Percentiles rank a stretch among this genome's conserved stretches.
These are phyloP conservation scores for Dothideomycetidae sp. DNA, from an alignment of 2,329 filamentous ascomycete genomes.

Conservation along the genomic window DNA sequence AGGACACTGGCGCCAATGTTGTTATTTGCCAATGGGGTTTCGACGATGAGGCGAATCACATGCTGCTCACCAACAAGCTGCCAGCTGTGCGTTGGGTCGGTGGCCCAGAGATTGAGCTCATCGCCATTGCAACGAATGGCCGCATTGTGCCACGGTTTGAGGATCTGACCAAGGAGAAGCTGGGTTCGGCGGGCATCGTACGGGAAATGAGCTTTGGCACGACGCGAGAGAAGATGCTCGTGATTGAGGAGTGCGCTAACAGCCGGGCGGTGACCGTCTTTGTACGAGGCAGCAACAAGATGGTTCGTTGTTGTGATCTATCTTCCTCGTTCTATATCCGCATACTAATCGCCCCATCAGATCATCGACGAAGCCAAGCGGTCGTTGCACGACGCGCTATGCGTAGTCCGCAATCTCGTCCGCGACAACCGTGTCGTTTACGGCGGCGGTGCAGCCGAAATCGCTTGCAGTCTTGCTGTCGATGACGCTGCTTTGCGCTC, in stretches of 20 bases:
- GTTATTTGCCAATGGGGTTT: conserved; percentile 99
- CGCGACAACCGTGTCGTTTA: conserved; percentile 95
- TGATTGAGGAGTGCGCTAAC: conserved; percentile 98
- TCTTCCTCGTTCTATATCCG: too few relatives aligned
- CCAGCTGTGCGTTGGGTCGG: conserved; percentile 97
- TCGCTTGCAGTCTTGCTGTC: conserved; percentile 90
- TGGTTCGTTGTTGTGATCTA: conserved; percentile 32
- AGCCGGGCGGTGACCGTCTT: conserved; percentile 92
- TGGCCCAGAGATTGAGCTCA: conserved; percentile 93
- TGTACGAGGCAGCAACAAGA: conserved; percentile 96
- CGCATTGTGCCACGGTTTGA: conserved; percentile 96
- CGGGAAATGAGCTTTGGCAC: conserved; percentile 94
- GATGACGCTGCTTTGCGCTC: conserved; percentile 85
- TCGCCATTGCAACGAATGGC: conserved; percentile 96
- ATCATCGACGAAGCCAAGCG: conserved; percentile 99
- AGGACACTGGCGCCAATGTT: conserved; percentile 90
- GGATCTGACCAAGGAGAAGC: conserved; percentile 79
- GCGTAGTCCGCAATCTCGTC: conserved; percentile 92
- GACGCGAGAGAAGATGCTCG: conserved; percentile 97
- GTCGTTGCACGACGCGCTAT: conserved; percentile 91
- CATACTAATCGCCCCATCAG: too few relatives aligned
- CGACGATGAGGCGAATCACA: conserved; percentile 95
- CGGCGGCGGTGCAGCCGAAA: conserved; percentile 89
- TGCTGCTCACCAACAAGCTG: conserved; percentile 88
- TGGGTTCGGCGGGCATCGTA: conserved; percentile 78